Conservation (phyloP, 345 rosid genomes). For the Viola odorata region DNA sequence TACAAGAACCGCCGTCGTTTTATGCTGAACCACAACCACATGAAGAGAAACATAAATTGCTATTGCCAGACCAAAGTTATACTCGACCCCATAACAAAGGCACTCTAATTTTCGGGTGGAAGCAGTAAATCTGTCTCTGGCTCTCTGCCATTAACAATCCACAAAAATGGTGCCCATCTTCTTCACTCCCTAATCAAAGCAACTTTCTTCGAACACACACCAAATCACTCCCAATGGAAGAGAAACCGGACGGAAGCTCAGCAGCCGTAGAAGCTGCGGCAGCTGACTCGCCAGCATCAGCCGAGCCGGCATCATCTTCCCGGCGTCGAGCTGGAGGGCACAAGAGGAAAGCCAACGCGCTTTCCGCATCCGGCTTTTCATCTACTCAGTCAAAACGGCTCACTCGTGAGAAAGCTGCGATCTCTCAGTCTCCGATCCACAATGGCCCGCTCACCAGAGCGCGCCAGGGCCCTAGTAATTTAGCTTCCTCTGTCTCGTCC, state of each 20-base stretch:
- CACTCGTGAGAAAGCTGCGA: conserved; percentile 71
- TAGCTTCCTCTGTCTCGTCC: conserved; percentile 18
- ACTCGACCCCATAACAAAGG: not conserved
- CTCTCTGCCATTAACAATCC: conserved; percentile 1
- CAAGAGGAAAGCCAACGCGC: conserved; percentile 67
- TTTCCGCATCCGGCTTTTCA: conserved; percentile 37
- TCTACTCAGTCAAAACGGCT: conserved; percentile 61
- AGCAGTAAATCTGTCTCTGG: conserved; percentile 1
- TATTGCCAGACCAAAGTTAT: conserved; percentile 3
- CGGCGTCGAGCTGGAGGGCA: conserved; percentile 68
- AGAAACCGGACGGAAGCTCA: conserved; percentile 28
- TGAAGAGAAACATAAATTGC: not conserved
- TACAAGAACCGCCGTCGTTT: not conserved
- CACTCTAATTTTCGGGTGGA: conserved; percentile 2
- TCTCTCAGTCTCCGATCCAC: conserved; percentile 56
- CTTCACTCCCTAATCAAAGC: not conserved
- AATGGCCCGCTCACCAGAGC: conserved; percentile 94
- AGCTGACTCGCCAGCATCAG: conserved; percentile 45
- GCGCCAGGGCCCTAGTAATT: conserved; percentile 62
- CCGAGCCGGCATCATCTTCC: conserved; percentile 41
- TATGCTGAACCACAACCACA: not conserved
- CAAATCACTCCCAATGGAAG: conserved; percentile 19
- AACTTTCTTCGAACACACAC: not conserved
- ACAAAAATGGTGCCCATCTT: conserved; percentile 6
- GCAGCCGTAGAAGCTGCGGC: conserved; percentile 9